Conservation (phyloP, 306 rosid species). For the Rosa lucieae region DNA sequence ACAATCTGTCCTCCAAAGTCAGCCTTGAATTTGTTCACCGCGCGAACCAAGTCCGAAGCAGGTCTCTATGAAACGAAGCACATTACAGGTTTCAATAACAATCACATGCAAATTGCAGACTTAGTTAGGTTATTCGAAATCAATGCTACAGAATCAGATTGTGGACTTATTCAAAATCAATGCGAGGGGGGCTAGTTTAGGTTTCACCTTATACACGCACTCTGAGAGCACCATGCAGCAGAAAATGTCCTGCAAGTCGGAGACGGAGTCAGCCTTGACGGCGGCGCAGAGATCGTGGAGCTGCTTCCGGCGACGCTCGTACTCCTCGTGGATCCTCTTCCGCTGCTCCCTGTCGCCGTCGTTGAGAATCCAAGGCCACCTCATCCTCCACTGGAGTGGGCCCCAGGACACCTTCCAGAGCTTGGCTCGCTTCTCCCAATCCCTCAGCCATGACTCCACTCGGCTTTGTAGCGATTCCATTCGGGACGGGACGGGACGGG, state of each 20-base stretch:
- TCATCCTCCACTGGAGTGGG: constrained; percentile 82
- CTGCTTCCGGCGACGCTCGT: constrained; percentile 63
- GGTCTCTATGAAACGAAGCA: constrained; percentile 50
- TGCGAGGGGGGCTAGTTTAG: too few relatives aligned
- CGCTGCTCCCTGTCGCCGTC: constrained; percentile 51
- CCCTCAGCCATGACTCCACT: constrained; percentile 83
- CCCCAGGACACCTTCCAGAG: constrained; percentile 81
- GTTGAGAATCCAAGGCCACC: constrained; percentile 70
- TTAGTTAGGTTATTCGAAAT: not conserved
- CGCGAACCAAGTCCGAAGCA: constrained; percentile 78
- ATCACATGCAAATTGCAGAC: not conserved
- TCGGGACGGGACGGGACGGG: too few relatives aligned
- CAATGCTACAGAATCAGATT: not conserved
- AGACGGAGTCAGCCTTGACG: constrained; percentile 65
- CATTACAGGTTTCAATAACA: not conserved
- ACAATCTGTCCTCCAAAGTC: constrained; percentile 92
- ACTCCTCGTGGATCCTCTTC: constrained; percentile 75
- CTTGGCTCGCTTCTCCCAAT: constrained; percentile 57
- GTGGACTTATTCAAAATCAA: too few relatives aligned
- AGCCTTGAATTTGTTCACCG: constrained; percentile 87
- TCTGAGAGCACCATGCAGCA: constrained; percentile 96
- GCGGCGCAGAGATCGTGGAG: constrained; percentile 70
- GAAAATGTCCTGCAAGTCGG: constrained; percentile 88
- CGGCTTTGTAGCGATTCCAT: constrained; percentile 62
- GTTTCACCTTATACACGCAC: constrained; percentile 84